These are phyloP conservation scores for Pythium aphanidermatum DNA, from an alignment of 352 stramenopile genomes.

Conservation along the genomic window DNA sequence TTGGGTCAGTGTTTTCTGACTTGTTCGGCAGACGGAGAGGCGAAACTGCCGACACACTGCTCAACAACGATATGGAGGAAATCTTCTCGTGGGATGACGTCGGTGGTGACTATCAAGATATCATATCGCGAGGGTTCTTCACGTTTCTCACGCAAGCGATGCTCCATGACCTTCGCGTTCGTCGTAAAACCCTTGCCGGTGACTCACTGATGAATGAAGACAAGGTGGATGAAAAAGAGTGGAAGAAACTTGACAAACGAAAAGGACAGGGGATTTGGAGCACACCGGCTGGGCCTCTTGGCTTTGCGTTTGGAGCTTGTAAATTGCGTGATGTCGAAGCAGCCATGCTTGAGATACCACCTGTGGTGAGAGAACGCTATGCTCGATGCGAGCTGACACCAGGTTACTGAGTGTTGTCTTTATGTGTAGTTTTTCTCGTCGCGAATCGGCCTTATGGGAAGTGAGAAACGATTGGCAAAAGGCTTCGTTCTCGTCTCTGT, in stretches of 20 bases:
- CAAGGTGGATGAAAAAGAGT: constrained; percentile 21
- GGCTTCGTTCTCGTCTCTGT: constrained; percentile 70
- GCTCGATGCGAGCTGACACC: too few species aligned
- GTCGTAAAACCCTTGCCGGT: constrained; percentile 17
- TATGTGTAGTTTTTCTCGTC: constrained; percentile 52
- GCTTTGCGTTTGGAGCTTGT: constrained; percentile 44
- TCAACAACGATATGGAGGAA: constrained; percentile 35
- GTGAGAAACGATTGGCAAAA: constrained; percentile 56
- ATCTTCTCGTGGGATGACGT: constrained; percentile 73
- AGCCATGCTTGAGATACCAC: constrained; percentile 58
- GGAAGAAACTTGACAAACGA: constrained; percentile 28
- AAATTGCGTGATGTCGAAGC: constrained; percentile 57
- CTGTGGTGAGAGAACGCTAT: too few species aligned
- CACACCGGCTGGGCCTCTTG: constrained; percentile 46
- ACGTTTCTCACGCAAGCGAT: constrained; percentile 40
- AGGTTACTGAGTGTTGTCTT: too few species aligned
- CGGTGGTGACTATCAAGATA: constrained; percentile 43
- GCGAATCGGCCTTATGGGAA: constrained; percentile 24
- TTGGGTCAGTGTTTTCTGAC: constrained; percentile 61
- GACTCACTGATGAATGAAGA: constrained; percentile 9
- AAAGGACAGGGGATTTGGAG: constrained; percentile 66
- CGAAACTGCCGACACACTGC: constrained; percentile 39
- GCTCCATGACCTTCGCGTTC: constrained; percentile 33
- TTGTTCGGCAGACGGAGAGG: constrained; percentile 58
- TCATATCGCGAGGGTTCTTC: constrained; percentile 65